These are phyloP conservation scores for Musa acuminata DNA, from an alignment of 176 grass and related monocot species.

Conservation along the genomic window DNA sequence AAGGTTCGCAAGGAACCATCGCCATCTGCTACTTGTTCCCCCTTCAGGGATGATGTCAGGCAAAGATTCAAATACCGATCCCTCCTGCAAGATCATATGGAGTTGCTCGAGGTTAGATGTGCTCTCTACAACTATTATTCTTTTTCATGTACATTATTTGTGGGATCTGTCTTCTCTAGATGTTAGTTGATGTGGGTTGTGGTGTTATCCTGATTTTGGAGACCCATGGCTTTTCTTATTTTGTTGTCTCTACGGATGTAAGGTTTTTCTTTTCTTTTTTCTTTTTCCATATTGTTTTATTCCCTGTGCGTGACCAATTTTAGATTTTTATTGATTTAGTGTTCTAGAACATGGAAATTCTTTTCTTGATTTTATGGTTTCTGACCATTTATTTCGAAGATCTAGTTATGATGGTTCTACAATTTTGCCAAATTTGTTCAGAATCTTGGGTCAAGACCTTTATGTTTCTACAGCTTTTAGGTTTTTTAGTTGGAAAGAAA, in stretches of 20 bases:
- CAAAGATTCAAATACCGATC: neutral
- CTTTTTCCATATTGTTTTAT: too few relatives aligned
- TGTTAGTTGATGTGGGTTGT: neutral
- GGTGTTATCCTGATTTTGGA: neutral
- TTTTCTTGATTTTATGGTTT: too few relatives aligned
- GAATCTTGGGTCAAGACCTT: too few relatives aligned
- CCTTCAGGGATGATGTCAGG: neutral
- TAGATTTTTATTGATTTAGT: too few relatives aligned
- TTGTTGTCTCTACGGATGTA: neutral
- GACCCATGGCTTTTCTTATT: neutral
- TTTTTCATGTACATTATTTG: neutral
- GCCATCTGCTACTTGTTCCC: neutral
- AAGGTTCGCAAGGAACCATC: neutral
- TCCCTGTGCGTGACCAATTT: too few relatives aligned
- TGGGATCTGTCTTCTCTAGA: neutral
- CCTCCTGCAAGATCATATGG: conserved; percentile 1
- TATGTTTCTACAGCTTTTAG: too few relatives aligned
- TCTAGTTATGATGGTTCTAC: too few relatives aligned
- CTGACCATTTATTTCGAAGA: too few relatives aligned
- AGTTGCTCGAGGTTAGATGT: conserved; percentile 3
- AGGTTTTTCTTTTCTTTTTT: too few relatives aligned
- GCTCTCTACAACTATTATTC: neutral
- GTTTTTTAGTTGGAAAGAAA: too few relatives aligned
- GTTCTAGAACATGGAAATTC: too few relatives aligned
- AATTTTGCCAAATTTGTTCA: too few relatives aligned